Base-by-base conservation (phyloP, 345 rosid species). In the Salix arbutifolia region DNA sequence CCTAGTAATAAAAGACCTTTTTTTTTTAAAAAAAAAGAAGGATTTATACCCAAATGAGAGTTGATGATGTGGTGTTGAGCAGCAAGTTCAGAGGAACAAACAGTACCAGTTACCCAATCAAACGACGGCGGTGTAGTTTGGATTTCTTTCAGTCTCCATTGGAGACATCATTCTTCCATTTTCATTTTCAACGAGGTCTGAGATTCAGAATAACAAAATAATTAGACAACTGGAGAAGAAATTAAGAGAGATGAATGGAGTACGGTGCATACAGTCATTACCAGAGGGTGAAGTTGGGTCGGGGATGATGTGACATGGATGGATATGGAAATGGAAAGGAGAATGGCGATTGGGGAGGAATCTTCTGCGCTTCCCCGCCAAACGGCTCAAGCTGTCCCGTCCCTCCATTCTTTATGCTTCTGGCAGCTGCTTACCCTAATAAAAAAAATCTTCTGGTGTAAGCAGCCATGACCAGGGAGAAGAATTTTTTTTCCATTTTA, bases 281-380 rank as follows among this genome's bases (percentile, higher is more conserved):
- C 37, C 52, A 21, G 23, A 35, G 48, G 44, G 33, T n/a, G 71
- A 16, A 13, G 68, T 6, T 65, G 71, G 21, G 69, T 3, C 5
- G 12, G 42, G 35, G 69, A 33, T 17, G 50, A 44, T 12, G 13
- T 44, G 50, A 13, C 14, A 14, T 3, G 50, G 12, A 6, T 21
- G 86, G 81, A 25, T 77, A 9, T 58, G 62, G 62, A 58, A 23
- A n/a, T 50, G 73, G 91, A 86, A 74, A 91, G 87, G 67, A 53
- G 76, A 74, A n/a, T 87, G 81, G 46, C 84, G 88, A 65, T 88
- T 86, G 68, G 92, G 93, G 30, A 92, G 95, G 74, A 68, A 88
- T 46, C 89, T 88, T 67, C 97, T 87, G 60, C 97, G 92, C 70
- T 88, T 90, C 5, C 97, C 97, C 38, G 92, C 85, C 75, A 95